Conservation (phyloP, 2,329 filamentous ascomycete species). For the Diaporthe caulivora region DNA sequence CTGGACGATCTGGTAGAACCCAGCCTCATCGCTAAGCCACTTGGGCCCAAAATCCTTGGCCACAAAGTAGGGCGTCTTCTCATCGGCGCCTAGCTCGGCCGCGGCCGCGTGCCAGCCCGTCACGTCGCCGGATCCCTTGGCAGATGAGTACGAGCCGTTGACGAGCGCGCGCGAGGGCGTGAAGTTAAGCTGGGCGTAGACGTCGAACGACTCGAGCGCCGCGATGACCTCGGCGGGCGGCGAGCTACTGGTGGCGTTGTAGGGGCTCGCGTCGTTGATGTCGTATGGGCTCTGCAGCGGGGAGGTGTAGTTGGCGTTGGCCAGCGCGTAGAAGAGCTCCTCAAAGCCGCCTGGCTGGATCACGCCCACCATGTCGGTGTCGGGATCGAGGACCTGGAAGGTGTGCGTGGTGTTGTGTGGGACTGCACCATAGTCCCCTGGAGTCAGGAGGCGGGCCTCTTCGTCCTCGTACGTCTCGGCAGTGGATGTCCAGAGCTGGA, state of each 20-base stretch:
- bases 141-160: conserved; percentile 48
- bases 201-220: conserved; percentile 55
- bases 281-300: conserved; percentile 24
- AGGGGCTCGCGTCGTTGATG: conserved; percentile 35
- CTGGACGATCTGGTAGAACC: conserved; percentile 56
- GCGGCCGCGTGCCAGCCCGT: conserved; percentile 54
- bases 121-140: conserved; percentile 47
- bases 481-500: conserved; percentile 58
- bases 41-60: conserved; percentile 61
- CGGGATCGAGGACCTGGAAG: conserved; percentile 60
- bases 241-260: conserved; percentile 43
- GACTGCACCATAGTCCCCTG: conserved; percentile 60
- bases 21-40: conserved; percentile 53
- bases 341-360: conserved; percentile 63
- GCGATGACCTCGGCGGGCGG: conserved; percentile 49
- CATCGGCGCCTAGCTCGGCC: conserved; percentile 49
- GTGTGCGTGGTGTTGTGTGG: conserved; percentile 60
- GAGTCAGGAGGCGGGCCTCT: conserved; percentile 51
- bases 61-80: conserved; percentile 54
- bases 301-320: conserved; percentile 43
- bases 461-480: conserved; percentile 45
- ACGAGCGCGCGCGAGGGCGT: conserved; percentile 54
- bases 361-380: conserved; percentile 60
- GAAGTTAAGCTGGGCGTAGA: conserved; percentile 57
- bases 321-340: conserved; percentile 54